phyloP scores from a whole-genome alignment of 1,284 basidiomycete genomes.

The Moesziomyces sp. region DNA sequence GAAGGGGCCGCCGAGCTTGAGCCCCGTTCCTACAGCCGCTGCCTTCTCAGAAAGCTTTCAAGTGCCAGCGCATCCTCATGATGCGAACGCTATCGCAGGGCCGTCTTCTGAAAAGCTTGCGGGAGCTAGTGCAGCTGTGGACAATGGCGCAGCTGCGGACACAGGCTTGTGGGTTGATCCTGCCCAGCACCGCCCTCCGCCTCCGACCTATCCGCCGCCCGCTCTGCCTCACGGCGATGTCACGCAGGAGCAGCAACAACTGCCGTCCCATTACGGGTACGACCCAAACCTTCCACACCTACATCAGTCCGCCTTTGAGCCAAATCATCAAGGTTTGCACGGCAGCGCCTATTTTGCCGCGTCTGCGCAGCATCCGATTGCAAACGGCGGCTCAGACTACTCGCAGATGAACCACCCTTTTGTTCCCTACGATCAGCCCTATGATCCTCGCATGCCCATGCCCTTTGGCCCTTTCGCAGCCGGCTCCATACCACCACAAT shows the following conservation, averaged over 20 bases:
- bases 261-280: constrained; percentile 11
- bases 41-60: constrained; percentile 4
- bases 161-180: constrained; percentile 5
- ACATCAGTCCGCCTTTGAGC: constrained; percentile 3
- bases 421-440: constrained; percentile 9
- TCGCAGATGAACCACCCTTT: not conserved
- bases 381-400: not conserved
- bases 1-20: not conserved
- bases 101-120: constrained; percentile 7
- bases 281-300: constrained; percentile 30
- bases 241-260: not conserved
- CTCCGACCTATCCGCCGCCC: constrained; percentile 23
- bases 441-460: constrained; percentile 14
- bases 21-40: not conserved
- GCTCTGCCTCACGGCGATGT: constrained; percentile 7
- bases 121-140: not conserved
- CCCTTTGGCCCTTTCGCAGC: constrained; percentile 4
- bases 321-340: constrained; percentile 1
- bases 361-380: not conserved
- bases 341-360: constrained; percentile 8
- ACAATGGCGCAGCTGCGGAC: not conserved
- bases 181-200: constrained; percentile 9
- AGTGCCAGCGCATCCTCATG: not conserved
- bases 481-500: not conserved
- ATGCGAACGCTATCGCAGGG: constrained; percentile 1